phyloP scores from a whole-genome alignment of 352 stramenopile species.

The Blastocystis sp. region DNA sequence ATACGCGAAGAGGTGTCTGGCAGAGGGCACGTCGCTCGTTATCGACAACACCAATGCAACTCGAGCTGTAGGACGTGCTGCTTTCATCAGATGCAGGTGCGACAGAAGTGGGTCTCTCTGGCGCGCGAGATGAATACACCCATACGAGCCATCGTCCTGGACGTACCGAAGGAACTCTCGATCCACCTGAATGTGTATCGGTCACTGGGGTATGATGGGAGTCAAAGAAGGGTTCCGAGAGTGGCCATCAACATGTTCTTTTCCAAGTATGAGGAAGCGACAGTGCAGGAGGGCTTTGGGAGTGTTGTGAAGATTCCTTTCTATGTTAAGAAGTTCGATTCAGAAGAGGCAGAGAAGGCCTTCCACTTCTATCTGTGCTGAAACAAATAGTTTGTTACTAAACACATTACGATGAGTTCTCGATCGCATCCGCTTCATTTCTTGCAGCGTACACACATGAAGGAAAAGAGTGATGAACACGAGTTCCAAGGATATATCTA shows the following conservation, averaged over 20 bases:
- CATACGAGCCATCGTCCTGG: constrained; percentile 73
- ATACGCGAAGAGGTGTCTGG: constrained; percentile 68
- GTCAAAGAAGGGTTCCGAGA: constrained; percentile 69
- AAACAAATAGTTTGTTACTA: neutral
- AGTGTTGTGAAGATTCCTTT: constrained; percentile 73
- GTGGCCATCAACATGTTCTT: constrained; percentile 80
- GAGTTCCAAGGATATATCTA: constrained; percentile 44
- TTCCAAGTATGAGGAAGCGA: constrained; percentile 71
- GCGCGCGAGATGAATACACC: constrained; percentile 70
- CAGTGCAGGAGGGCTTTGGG: constrained; percentile 71
- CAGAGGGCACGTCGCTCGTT: constrained; percentile 71
- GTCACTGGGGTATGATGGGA: constrained; percentile 64
- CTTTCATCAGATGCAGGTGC: constrained; percentile 62
- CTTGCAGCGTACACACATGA: neutral
- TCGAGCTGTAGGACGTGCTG: neutral
- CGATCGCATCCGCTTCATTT: neutral
- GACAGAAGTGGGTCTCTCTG: constrained; percentile 73
- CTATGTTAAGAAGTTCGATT: neutral
- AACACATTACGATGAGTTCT: neutral
- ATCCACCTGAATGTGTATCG: constrained; percentile 79
- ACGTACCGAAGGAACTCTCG: constrained; percentile 71
- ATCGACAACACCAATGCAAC: constrained; percentile 75
- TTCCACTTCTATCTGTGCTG: neutral
- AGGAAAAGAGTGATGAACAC: neutral
- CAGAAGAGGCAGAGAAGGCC: neutral